Conservation (phyloP, 306 rosid species). For the Mucuna pruriens region DNA sequence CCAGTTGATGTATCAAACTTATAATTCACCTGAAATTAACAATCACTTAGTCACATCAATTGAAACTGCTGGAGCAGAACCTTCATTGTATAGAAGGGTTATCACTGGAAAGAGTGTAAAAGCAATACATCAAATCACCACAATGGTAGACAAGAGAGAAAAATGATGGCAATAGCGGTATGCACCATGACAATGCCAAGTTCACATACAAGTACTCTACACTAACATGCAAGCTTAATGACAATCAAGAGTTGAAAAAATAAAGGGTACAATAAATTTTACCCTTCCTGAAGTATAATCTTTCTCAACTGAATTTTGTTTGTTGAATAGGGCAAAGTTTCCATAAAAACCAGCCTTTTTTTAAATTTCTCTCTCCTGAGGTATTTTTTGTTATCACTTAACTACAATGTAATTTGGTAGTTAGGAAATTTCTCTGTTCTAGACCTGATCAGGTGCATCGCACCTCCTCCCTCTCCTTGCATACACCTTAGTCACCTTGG, state of each 20-base stretch:
- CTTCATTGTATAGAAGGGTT: slow-evolving; percentile 10
- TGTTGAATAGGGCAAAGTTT: background rate
- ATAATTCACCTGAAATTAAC: slow-evolving; percentile 71
- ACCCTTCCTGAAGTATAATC: background rate
- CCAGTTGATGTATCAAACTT: slow-evolving; percentile 53
- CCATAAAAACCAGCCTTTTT: background rate
- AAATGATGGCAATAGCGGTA: slow-evolving; percentile 10
- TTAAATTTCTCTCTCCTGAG: background rate
- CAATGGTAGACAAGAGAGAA: background rate
- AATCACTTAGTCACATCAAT: background rate
- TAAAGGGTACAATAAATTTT: background rate
- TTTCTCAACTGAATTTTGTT: background rate
- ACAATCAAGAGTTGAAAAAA: background rate
- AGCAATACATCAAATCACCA: slow-evolving; percentile 15
- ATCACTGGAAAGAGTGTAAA: slow-evolving; percentile 28
- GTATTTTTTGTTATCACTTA: background rate
- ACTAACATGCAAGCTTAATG: background rate
- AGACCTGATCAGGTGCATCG: background rate
- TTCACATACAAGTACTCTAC: slow-evolving; percentile 1
- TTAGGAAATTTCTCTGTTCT: background rate
- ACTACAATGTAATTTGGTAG: background rate
- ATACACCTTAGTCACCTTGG: background rate
- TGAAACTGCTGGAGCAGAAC: background rate
- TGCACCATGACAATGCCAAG: slow-evolving; percentile 9
- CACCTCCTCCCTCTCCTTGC: background rate